Evolutionary conservation across 2,329 filamentous ascomycete species (phyloP).

Genomic region (Talaromyces sp.): DNA sequence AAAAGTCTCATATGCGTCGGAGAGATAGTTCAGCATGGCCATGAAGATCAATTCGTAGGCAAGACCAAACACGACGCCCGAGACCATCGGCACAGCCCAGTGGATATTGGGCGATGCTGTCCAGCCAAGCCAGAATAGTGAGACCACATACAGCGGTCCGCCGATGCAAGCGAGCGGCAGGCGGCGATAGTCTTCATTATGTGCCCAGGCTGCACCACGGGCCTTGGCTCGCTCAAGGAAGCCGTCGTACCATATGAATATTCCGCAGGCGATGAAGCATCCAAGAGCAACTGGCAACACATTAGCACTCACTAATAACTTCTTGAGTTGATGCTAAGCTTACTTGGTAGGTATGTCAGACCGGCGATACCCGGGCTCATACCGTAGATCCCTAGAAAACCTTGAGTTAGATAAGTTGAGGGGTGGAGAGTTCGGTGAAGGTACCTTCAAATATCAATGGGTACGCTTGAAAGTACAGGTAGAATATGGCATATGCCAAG

Average conservation of each 20-base stretch:
- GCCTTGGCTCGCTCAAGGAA: slow-evolving; percentile 51
- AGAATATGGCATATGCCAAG: slow-evolving; percentile 62
- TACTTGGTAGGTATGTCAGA: slow-evolving; percentile 30
- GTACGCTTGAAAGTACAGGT: slow-evolving; percentile 72
- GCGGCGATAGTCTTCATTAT: slow-evolving; percentile 54
- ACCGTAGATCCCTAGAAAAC: slow-evolving; percentile 27
- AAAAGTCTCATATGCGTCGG: slow-evolving; percentile 62
- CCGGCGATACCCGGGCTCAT: slow-evolving; percentile 30
- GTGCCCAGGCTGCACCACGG: slow-evolving; percentile 50
- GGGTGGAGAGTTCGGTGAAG: not conserved
- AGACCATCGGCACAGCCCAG: slow-evolving; percentile 49
- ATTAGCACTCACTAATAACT: slow-evolving; percentile 1
- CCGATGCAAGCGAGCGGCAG: slow-evolving; percentile 65
- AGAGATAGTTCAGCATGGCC: slow-evolving; percentile 59
- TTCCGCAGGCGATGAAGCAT: slow-evolving; percentile 50
- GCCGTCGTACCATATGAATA: slow-evolving; percentile 63
- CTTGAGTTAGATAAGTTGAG: slow-evolving; percentile 33
- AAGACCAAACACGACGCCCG: slow-evolving; percentile 57
- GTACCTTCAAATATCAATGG: slow-evolving; percentile 58
- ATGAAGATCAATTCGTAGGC: slow-evolving; percentile 60
- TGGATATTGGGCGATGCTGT: slow-evolving; percentile 26
- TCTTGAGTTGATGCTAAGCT: slow-evolving; percentile 5
- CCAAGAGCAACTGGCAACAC: slow-evolving; percentile 51
- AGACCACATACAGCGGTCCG: slow-evolving; percentile 51
- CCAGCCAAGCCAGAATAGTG: slow-evolving; percentile 44